Evolutionary conservation across 2,329 filamentous ascomycete genomes (phyloP).

Genomic region (Ophiostoma fasciatum): DNA sequence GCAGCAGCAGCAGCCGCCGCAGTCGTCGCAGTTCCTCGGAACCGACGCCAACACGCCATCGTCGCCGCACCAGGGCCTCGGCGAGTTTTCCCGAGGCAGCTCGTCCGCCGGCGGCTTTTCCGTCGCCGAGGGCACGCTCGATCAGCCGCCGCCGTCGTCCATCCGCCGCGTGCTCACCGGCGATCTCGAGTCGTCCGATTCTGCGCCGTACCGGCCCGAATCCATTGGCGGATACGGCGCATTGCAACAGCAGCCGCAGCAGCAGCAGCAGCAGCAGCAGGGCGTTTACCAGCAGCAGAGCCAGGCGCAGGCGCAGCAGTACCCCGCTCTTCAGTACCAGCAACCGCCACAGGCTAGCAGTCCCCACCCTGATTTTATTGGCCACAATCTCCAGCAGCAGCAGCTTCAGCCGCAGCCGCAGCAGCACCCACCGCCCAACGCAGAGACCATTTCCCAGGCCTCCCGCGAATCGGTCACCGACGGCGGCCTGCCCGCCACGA

Average conservation of each 20-base stretch:
- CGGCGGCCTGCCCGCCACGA: constrained; percentile 28
- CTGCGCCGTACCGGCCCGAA: constrained; percentile 28
- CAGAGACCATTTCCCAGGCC: constrained; percentile 46
- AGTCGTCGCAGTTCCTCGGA: neutral
- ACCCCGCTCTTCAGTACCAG: constrained; percentile 12
- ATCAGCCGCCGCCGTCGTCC: constrained; percentile 21
- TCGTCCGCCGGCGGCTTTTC: constrained; percentile 16
- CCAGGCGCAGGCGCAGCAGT: constrained; percentile 23
- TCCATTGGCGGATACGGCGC: constrained; percentile 26
- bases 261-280: constrained; percentile 25
- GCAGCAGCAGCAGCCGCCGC: neutral
- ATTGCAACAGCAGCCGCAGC: constrained; percentile 22
- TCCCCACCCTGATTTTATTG: constrained; percentile 20
- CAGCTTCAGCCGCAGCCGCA: constrained; percentile 16
- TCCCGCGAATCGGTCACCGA: constrained; percentile 46
- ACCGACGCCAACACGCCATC: constrained; percentile 19
- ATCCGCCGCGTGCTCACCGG: constrained; percentile 33
- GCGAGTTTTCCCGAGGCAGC: constrained; percentile 17
- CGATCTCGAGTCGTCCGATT: constrained; percentile 21
- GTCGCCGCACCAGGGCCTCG: constrained; percentile 30
- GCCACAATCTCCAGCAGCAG: constrained; percentile 15
- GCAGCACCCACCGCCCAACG: constrained; percentile 27
- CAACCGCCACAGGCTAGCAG: constrained; percentile 14
- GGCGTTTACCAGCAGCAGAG: constrained; percentile 6
- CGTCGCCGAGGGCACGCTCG: constrained; percentile 23